These are phyloP conservation scores for Curvularia eragrostidis DNA, from an alignment of 2,329 filamentous ascomycete genomes.

Conservation along the genomic window DNA sequence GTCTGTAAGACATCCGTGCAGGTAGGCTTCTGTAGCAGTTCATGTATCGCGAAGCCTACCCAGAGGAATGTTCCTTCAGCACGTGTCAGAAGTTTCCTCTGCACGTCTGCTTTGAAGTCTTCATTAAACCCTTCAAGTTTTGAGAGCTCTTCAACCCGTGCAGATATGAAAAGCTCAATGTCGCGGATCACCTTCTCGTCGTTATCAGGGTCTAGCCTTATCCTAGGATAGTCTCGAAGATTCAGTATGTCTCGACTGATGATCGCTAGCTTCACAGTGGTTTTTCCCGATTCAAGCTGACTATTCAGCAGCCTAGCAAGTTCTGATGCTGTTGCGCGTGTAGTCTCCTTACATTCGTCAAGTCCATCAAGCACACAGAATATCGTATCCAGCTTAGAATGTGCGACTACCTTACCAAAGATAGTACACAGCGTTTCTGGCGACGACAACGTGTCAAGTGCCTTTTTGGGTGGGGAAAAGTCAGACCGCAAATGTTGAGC, in stretches of 20 bases:
- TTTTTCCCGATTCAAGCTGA: neutral
- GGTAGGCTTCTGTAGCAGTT: slow-evolving; percentile 19
- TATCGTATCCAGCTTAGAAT: slow-evolving; percentile 18
- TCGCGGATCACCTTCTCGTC: slow-evolving; percentile 27
- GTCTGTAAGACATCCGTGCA: slow-evolving; percentile 11
- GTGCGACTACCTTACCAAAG: slow-evolving; percentile 23
- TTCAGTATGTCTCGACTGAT: neutral
- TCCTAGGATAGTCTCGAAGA: slow-evolving; percentile 13
- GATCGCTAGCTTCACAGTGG: neutral
- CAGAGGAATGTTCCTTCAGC: slow-evolving; percentile 47
- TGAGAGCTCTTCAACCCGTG: slow-evolving; percentile 29
- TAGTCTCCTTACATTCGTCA: slow-evolving; percentile 1
- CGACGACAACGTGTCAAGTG: slow-evolving; percentile 21
- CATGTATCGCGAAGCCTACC: slow-evolving; percentile 38
- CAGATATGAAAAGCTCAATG: slow-evolving; percentile 34
- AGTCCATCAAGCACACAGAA: slow-evolving; percentile 41
- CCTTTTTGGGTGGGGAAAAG: slow-evolving; percentile 17
- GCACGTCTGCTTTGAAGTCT: slow-evolving; percentile 17
- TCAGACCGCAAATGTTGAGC: slow-evolving; percentile 18
- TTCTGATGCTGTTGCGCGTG: neutral
- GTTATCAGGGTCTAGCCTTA: slow-evolving; percentile 36
- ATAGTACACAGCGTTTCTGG: slow-evolving; percentile 28
- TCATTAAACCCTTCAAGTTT: slow-evolving; percentile 14
- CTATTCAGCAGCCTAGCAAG: neutral
- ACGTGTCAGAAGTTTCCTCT: slow-evolving; percentile 24